A percentile compares a stretch with the other conserved stretches of the same genome.
Conservation (phyloP, 1,139 yeast species). For the Sugiyamaella sp. region DNA sequence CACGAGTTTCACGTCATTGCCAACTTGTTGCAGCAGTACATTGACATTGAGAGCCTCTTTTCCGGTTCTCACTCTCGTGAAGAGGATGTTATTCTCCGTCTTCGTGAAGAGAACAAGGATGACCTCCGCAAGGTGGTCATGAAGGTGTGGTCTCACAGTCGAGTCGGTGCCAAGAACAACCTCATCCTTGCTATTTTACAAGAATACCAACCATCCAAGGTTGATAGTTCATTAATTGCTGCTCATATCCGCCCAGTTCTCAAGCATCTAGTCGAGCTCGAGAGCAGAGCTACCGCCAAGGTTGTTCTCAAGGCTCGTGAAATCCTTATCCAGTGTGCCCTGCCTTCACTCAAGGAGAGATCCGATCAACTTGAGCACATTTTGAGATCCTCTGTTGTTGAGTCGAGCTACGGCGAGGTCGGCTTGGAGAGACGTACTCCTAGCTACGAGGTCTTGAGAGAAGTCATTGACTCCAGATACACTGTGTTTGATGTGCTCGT, state of each 20-base stretch:
- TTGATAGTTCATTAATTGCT: constrained; percentile 67
- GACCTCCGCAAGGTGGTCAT: constrained; percentile 73
- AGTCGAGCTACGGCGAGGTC: constrained; percentile 80
- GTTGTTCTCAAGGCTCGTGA: constrained; percentile 97
- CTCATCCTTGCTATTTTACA: constrained; percentile 82
- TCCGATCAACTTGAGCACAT: constrained; percentile 97
- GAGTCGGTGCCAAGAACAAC: constrained; percentile 92
- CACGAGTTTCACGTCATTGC: constrained; percentile 84
- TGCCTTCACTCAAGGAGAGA: constrained; percentile 95
- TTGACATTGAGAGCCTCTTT: constrained; percentile 75
- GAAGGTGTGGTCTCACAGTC: constrained; percentile 82
- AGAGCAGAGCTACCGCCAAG: constrained; percentile 86
- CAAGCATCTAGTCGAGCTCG: constrained; percentile 81
- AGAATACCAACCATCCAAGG: constrained; percentile 61
- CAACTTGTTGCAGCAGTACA: constrained; percentile 67
- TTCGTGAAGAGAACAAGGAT: constrained; percentile 85
- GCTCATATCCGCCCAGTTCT: constrained; percentile 68
- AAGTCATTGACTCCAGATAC: constrained; percentile 93
- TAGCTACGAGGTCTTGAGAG: constrained; percentile 74
- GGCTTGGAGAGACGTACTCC: constrained; percentile 76
- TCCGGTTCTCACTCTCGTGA: constrained; percentile 76
- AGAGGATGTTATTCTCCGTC: constrained; percentile 73
- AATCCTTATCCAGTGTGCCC: constrained; percentile 90
- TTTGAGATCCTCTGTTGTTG: constrained; percentile 87
- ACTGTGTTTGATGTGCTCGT: constrained; percentile 94